Base-by-base conservation (phyloP, 352 stramenopile genomes). In the Bremia lactucae region DNA sequence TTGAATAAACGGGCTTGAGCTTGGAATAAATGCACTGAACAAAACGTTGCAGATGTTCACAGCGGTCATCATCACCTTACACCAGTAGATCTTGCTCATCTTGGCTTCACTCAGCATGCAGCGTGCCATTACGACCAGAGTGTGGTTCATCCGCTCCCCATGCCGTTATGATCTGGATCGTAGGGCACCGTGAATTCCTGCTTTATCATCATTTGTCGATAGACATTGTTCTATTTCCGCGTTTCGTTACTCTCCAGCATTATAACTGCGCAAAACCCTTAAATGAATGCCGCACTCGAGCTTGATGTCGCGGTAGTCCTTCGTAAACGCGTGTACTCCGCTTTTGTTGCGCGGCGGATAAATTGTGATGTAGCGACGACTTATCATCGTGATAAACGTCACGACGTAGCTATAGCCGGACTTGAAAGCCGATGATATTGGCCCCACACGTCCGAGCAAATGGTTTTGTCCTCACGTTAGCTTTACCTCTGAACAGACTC, bases 51-150 rank as follows among this genome's bases (percentile, higher is more conserved):
- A n/a, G n/a, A n/a, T n/a, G n/a, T n/a, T n/a, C n/a, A n/a, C n/a
- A n/a, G n/a, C n/a, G n/a, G n/a, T n/a, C n/a, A n/a, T n/a, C n/a
- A n/a, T n/a, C n/a, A n/a, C n/a, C n/a, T n/a, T n/a, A n/a, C n/a
- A n/a, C n/a, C n/a, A n/a, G n/a, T n/a, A n/a, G n/a, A n/a, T n/a
- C 19, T 47, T 39, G 10, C 19, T 31, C 36, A 42, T 42, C 8
- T 10, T 42, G 21, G 24, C 24, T 11, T 29, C 24, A 11, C 24
- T 29, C 24, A 35, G 38, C 25, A 45, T 36, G 25, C 38, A 36
- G 25, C 38, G 25, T 25, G 38, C 10, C 24, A 45, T 36, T 25
- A 28, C 14, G 9, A 18, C 16, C 23, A 45, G 16, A n/a, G 15
- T 43, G 10, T 10, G 23, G 23, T 24, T 43, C 14, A 42, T 33